Percentiles rank a stretch among this genome's conserved stretches.
Conservation (phyloP, 148 eudicot genomes). For the Persicaria tinctoria region DNA sequence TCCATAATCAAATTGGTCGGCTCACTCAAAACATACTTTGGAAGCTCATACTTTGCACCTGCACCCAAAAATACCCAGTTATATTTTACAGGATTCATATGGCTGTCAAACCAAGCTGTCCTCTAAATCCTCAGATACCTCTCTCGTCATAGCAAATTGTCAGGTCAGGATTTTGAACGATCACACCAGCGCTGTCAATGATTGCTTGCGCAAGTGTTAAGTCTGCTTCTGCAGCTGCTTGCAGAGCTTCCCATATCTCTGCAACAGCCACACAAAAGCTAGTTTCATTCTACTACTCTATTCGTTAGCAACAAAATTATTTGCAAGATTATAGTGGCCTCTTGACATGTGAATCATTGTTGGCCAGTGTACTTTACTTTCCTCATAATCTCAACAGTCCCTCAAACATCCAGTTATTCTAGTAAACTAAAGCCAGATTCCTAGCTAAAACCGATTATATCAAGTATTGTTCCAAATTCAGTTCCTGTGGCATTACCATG, state of each 20-base stretch:
- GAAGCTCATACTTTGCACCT: conserved; percentile 77
- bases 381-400: too few species aligned
- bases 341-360: too few species aligned
- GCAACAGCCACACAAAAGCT: conserved; percentile 2
- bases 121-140: conserved; percentile 26
- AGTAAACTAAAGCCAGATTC: too few species aligned
- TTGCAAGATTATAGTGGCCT: too few species aligned
- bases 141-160: conserved; percentile 78
- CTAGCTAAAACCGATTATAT: too few species aligned
- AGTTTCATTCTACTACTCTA: too few species aligned
- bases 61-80: conserved; percentile 12
- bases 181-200: conserved; percentile 72
- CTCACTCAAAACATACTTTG: conserved; percentile 48
- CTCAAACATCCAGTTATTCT: too few species aligned
- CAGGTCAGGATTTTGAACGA: conserved; percentile 59
- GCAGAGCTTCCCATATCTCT: conserved; percentile 93
- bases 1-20: conserved; percentile 43
- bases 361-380: too few species aligned
- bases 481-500: too few species aligned
- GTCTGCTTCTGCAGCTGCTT: conserved; percentile 65
- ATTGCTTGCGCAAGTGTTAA: conserved; percentile 58
- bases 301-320: too few species aligned
- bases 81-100: too few species aligned
- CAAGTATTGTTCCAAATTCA: too few species aligned
- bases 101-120: neutral